phyloP scores from a whole-genome alignment of 371 early-diverging fungal genomes.

The Apophysomyces trapeziformis region DNA sequence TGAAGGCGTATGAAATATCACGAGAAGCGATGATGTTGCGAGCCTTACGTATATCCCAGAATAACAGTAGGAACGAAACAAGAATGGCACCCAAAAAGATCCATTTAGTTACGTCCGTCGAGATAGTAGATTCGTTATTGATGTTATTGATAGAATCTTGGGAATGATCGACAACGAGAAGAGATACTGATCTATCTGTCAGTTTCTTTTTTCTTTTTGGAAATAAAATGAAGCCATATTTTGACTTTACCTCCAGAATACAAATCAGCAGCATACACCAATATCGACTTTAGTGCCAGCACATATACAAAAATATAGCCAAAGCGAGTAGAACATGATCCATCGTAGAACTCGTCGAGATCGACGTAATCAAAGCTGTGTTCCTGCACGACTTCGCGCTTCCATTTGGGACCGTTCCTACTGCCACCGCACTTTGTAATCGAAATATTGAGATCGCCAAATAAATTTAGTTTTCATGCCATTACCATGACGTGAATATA shows the following conservation, averaged over 20 bases:
- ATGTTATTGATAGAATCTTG: background rate
- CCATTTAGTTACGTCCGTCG: conserved; percentile 49
- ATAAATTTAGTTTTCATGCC: background rate
- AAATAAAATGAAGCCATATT: no score
- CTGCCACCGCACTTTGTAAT: conserved; percentile 1
- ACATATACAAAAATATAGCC: conserved; percentile 71
- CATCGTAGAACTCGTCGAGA: conserved; percentile 77
- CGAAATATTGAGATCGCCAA: background rate
- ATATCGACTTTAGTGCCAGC: conserved; percentile 74
- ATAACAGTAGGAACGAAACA: conserved; percentile 67
- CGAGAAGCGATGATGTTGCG: conserved; percentile 59
- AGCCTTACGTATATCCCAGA: conserved; percentile 79
- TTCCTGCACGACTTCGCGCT: conserved; percentile 82
- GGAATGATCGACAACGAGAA: conserved; percentile 17
- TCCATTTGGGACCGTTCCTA: conserved; percentile 66
- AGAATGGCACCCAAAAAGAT: conserved; percentile 74
- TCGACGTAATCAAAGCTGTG: conserved; percentile 93
- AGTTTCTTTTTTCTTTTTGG: no score
- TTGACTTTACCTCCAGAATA: conserved; percentile 59
- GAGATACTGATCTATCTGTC: conserved; percentile 12
- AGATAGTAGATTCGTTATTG: conserved; percentile 29
- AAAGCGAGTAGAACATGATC: conserved; percentile 47
- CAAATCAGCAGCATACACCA: conserved; percentile 77
- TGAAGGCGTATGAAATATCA: conserved; percentile 83
- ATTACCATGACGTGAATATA: conserved; percentile 1